Evolutionary conservation across 805 yeast species (phyloP), one percentile per base, ranked within the genome.

Genomic region (Barnettozyma populi): DNA sequence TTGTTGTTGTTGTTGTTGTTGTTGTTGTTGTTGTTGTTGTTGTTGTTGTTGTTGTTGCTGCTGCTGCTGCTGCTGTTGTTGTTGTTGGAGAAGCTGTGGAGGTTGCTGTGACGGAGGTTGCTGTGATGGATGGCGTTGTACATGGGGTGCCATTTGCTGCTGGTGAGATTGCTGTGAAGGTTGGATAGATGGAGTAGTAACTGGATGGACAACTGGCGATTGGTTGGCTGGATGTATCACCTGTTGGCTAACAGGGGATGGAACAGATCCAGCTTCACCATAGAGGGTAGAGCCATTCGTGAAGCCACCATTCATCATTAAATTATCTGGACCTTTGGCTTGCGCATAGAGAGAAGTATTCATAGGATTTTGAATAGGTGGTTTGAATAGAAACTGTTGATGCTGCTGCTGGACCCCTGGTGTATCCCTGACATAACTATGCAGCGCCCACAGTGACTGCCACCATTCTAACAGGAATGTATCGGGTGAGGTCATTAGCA

Each of bases 381-480:
- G 24, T 35, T 49, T 24, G 16, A 18, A 37, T 10, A 46, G 52
- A 27, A 39, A 47, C 35, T 48, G 48, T 13, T 47, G 55, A 25
- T 52, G 51, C 7, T 50, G 52, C 16, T 43, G 70, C 36, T 35
- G 60, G 52, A 46, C 57, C 58, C 55, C 42, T 9, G 68, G 65
- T 1, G 66, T 59, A 5, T 59, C 59, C 45, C 70, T 68, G 5
- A 77, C 70, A 44, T 68, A 72, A 9, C 73, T 66, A 52, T 76
- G 78, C n/a, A 74, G 48, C 14, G 75, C 66, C 75, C 79, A 73
- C 13, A 79, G 55, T 9, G 73, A 62, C 44, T 72, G 69, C 80
- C 82, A 79, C 84, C 84, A 79, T 52, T 79, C 82, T 42, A 74
- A 59, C 13, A 79, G 58, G 50, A 76, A 76, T 0, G 79, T 69